Evolutionary conservation across 2,329 filamentous ascomycete species (phyloP), one percentile per base, ranked within the genome.

Genomic region (Whalleya microplaca): DNA sequence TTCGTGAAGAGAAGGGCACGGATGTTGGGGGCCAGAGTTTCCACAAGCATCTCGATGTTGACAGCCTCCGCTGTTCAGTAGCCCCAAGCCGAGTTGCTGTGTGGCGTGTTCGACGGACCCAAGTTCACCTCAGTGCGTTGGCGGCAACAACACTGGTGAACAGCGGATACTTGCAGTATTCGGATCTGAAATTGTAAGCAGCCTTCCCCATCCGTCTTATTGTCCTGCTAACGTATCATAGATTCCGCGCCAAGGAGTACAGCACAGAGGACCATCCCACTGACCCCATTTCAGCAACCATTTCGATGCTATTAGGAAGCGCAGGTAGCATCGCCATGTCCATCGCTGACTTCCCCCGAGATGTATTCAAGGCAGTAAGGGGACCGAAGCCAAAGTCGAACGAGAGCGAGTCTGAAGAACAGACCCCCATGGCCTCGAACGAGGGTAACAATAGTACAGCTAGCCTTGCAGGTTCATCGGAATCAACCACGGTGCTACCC

Each of bases 221-320:
- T 42, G 14, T 41, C 32, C 46, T 29, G 27, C 3, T 54, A 21
- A 67, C 66, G 29, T 64, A 41, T 41, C 7, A 3, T 37, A 84
- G 81, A 18, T 82, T 82, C 61, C 77, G 78, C 2, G 62, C 76
- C 0, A 74, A 72, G 19, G 90, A 96, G 70, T 92, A 94, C 71
- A 85, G 89, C 61, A 91, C 89, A 0, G 89, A 92, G 56, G 85
- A 89, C 29, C 89, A 92, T 44, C 92, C 91, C 0, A 86, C 84
- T 66, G 92, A 95, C 62, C 91, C 92, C 0, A 84, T 96, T 21
- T 87, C 89, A 14, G 91, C 91, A 19, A 90, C 86, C 16, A 87
- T 91, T 0, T 84, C 86, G 44, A 91, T 92, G 0, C 75, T 97
- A 0, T 78, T 96, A n/a, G 89, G 90, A 5, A 94, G 93, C n/a